Evolutionary conservation across 2,329 filamentous ascomycete genomes (phyloP), one percentile per base, ranked within the genome.

Genomic region (Xylaria sp.): DNA sequence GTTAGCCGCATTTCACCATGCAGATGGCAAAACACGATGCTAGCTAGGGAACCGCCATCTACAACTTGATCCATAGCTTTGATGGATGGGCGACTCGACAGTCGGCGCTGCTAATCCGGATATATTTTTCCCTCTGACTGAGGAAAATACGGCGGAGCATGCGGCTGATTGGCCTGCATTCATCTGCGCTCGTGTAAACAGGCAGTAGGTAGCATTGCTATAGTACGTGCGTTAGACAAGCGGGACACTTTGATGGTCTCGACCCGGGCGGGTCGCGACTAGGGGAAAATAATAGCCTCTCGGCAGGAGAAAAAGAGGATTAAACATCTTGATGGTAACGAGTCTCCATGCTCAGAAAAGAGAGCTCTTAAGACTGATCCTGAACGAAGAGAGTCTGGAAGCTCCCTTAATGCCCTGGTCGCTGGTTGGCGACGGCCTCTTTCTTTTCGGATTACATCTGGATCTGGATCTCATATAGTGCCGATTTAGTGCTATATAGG

Each of bases 401-500:
- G 50, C 20, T 20, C 41, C 15, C 23, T n/a, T 12, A 15, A 46
- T 25, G 15, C n/a, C 6, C n/a, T 50, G 39, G 15, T 15, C 25
- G 59, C 23, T 28, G 44, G 58, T 64, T 66, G 66, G 62, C 61
- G 66, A 63, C 18, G n/a, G 7, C 18, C 32, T 60, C 55, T 52
- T 48, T 50, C 10, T 58, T 39, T 50, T 54, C 15, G 56, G 37
- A 44, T 44, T 62, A 32, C n/a, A 60, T 60, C 39, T 48, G 59
- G 65, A 70, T 70, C 61, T 68, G 55, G 68, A 68, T 70, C 68
- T 68, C 46, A 59, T 57, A 68, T 68, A 68, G 54, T 64, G 63
- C 41, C 60, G 68, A 67, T 67, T 59, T 52, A 52, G 48, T 66
- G 34, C 37, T 13, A 39, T 65, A 63, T 59, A 63, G 51, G 50